Conservation (phyloP, 495 filamentous ascomycete genomes). For the Rhizodiscina lignyota region DNA sequence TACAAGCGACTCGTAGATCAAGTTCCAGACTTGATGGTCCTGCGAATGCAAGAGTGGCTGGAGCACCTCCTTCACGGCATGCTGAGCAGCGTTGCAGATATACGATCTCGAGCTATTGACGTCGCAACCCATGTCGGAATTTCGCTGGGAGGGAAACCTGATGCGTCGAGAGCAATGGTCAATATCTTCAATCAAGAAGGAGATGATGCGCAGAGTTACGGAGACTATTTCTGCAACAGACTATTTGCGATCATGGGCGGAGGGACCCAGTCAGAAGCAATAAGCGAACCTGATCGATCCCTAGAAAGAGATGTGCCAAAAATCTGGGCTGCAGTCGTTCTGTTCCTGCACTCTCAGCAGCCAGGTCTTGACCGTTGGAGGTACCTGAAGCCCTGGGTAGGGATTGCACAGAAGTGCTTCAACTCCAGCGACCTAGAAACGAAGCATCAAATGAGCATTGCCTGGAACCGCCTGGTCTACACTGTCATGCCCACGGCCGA, state of each 20-base stretch:
- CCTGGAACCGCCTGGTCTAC: background rate
- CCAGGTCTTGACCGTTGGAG: background rate
- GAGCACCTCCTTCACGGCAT: background rate
- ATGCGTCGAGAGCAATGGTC: background rate
- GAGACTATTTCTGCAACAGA: background rate
- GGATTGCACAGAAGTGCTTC: background rate
- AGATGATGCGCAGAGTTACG: background rate
- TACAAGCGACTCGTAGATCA: background rate
- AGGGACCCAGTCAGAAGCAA: no score
- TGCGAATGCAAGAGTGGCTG: background rate
- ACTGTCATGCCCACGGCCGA: background rate
- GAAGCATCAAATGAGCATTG: background rate
- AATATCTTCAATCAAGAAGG: background rate
- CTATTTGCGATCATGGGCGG: background rate
- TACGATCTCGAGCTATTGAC: background rate
- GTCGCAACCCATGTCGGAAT: background rate
- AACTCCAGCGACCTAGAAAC: background rate
- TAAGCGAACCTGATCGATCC: background rate
- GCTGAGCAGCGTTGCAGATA: background rate
- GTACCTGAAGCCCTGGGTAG: background rate
- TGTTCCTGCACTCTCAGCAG: background rate
- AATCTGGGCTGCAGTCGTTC: background rate
- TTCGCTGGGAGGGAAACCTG: background rate
- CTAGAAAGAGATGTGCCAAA: background rate
- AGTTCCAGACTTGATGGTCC: background rate